Evolutionary conservation across 306 rosid genomes (phyloP).

Genomic region (Lablab purpureus): DNA sequence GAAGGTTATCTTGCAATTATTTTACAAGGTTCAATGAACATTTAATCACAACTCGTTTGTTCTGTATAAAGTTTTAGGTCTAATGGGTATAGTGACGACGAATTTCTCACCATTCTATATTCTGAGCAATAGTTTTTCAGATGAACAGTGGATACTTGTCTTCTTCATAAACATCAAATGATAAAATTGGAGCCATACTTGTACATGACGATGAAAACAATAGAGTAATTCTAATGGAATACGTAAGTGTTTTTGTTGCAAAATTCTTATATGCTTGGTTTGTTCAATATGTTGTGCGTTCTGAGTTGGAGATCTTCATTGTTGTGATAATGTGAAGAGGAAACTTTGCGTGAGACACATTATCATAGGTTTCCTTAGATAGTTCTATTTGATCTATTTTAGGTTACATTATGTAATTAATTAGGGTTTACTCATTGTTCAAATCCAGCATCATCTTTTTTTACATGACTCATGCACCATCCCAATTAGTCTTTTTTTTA

Average conservation of each 20-base stretch:
- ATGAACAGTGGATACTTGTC: neutral
- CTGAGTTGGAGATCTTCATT: constrained; percentile 7
- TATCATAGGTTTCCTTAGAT: constrained; percentile 10
- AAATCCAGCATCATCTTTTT: constrained; percentile 13
- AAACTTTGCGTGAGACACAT: constrained; percentile 6
- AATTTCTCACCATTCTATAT: neutral
- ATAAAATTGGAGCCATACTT: neutral
- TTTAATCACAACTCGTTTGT: neutral
- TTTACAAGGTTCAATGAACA: neutral
- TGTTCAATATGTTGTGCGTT: neutral
- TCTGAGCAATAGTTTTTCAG: neutral
- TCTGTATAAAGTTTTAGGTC: neutral
- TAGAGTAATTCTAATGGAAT: neutral
- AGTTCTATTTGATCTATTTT: constrained; percentile 22
- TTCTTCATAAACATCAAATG: neutral
- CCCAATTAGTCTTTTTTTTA: neutral
- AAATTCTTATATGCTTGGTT: neutral
- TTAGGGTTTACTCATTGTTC: neutral
- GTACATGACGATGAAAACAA: constrained; percentile 3
- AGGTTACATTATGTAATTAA: neutral
- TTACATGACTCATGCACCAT: neutral
- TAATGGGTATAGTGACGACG: neutral
- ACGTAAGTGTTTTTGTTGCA: constrained; percentile 20
- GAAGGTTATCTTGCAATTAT: neutral
- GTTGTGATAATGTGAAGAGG: neutral